Conservation (phyloP, 345 rosid genomes). For the Eucalyptus pauciflora region DNA sequence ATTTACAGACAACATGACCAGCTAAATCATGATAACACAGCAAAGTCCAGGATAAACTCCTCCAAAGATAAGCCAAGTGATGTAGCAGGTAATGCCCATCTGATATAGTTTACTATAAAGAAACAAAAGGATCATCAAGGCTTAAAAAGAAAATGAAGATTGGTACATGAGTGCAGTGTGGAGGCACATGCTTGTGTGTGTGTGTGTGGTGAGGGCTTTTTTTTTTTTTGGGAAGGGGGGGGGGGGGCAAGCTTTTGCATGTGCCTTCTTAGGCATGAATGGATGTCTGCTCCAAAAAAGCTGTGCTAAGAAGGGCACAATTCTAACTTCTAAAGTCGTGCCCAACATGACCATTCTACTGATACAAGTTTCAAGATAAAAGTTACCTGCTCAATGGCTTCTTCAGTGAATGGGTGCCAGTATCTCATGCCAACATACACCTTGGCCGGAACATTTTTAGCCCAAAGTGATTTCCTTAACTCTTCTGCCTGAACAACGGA, state of each 20-base stretch:
- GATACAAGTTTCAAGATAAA: not conserved
- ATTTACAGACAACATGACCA: not conserved
- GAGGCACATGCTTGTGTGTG: not conserved
- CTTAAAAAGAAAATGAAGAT: not conserved
- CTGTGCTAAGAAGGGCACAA: not conserved
- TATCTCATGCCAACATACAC: constrained; percentile 99
- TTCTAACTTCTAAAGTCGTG: not conserved
- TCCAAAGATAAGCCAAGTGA: not conserved
- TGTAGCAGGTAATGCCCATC: not conserved
- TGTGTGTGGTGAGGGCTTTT: not conserved
- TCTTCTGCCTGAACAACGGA: constrained; percentile 68
- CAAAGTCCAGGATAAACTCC: not conserved
- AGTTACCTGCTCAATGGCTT: constrained; percentile 92
- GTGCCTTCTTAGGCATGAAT: not conserved
- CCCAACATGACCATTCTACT: not conserved
- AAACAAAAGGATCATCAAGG: not conserved
- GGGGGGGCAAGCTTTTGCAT: not conserved
- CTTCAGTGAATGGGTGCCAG: constrained; percentile 99
- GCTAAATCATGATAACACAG: not conserved
- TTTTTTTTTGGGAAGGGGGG: too few relatives aligned
- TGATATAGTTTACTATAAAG: not conserved
- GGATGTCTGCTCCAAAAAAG: not conserved
- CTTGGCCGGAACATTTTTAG: constrained; percentile 74
- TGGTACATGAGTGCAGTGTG: not conserved
- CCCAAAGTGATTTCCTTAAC: constrained; percentile 73